Evolutionary conservation across 441 rosid species (phyloP), one percentile per base, ranked within the genome.

Genomic region (Codiaeum variegatum): DNA sequence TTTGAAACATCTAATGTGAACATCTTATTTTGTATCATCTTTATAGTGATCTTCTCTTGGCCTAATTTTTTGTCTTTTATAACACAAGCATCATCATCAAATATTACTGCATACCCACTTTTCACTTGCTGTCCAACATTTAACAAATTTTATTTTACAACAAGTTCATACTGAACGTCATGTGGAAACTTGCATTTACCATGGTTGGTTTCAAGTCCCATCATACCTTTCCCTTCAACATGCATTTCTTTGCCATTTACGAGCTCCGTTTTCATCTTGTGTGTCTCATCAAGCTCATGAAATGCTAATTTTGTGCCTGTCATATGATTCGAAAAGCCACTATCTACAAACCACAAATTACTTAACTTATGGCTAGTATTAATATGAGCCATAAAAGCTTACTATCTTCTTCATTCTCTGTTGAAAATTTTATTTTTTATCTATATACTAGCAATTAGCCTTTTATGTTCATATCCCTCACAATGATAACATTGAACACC

Each of bases 91-190:
- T 1, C 8, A 49, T 49, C 23, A 49, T 49, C 55, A 62, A 73
- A 51, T 8, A 59, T 0, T 3, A 73, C 9, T 8, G 70, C 23
- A 65, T 52, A 64, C 1, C 54, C 38, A 34, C 42, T 40, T 24
- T 3, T 40, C 18, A 44, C 15, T 1, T 12, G 18, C 4, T 44
- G 49, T 3, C 49, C 18, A 13, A 44, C 18, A 13, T 18, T 44
- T 5, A 44, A 51, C 10, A 73, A 18, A 40, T 65, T 73, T 0
- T 73, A 5, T 5, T 16, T 15, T 26, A 64, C 15, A 40, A 12
- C 28, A 73, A 26, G 52, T n/a, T 64, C 52, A 54, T 12, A 54
- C 1, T 23, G 11, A 23, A 73, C 70, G 65, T 73, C 6, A 16
- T 49, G 0, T 13, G 1, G 49, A 5, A 49, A 1, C 55, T 49